phyloP scores from a whole-genome alignment of 176 grass and related monocot genomes.

The Musa beccarii region DNA sequence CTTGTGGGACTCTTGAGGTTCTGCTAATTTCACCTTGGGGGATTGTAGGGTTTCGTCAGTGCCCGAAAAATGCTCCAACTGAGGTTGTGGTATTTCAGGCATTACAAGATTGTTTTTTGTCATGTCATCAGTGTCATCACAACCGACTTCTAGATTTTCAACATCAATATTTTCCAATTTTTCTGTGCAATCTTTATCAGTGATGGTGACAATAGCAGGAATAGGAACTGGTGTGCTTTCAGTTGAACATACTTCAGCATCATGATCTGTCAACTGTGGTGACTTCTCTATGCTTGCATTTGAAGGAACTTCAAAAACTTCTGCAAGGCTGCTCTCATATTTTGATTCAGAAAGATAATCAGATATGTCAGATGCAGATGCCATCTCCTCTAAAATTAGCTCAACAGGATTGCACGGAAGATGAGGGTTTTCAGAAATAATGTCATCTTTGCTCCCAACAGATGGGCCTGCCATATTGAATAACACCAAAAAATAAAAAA shows the following conservation, averaged over 20 bases:
- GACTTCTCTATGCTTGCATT: background rate
- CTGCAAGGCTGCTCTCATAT: background rate
- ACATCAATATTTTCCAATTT: background rate
- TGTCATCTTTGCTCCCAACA: background rate
- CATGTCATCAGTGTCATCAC: background rate
- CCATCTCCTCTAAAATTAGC: background rate
- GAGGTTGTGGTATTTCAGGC: background rate
- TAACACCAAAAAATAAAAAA: background rate
- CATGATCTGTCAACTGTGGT: background rate
- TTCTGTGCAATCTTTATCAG: background rate
- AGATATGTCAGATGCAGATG: background rate
- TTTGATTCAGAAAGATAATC: background rate
- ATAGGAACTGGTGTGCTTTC: background rate
- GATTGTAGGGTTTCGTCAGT: background rate
- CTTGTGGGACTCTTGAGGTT: background rate
- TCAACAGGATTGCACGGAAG: background rate
- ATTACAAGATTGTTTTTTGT: background rate
- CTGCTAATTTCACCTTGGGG: background rate
- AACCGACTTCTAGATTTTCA: background rate
- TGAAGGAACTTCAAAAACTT: background rate
- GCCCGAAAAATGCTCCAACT: conserved; percentile 6
- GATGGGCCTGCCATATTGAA: background rate
- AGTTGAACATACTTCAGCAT: background rate
- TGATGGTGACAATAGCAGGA: background rate
- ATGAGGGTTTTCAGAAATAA: background rate